Percentiles rank a stretch among this genome's conserved stretches.
Evolutionary conservation across 2,329 filamentous ascomycete genomes (phyloP).

Genomic region (Microcera coccophila): DNA sequence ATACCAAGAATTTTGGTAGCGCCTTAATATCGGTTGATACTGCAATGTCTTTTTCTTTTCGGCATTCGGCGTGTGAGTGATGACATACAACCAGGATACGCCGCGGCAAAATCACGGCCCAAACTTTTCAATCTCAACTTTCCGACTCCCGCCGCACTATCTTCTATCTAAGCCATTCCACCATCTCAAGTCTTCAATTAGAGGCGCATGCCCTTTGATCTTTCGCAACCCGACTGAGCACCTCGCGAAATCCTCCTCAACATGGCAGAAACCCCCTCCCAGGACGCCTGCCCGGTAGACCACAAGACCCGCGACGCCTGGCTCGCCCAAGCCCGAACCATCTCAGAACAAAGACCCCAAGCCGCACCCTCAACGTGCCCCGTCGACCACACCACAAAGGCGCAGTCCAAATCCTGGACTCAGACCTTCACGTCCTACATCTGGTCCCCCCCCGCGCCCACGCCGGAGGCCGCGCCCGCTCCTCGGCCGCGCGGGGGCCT

Average conservation of each 20-base stretch:
- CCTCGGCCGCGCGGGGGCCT: slow-evolving; percentile 38
- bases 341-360: slow-evolving; percentile 29
- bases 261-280: slow-evolving; percentile 28
- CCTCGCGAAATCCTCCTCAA: no score
- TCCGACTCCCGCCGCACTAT: no score
- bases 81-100: no score
- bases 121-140: slow-evolving; percentile 1
- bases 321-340: slow-evolving; percentile 63
- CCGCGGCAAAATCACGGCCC: slow-evolving; percentile 3
- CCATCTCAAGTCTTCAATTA: no score
- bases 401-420: slow-evolving; percentile 39
- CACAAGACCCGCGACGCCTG: slow-evolving; percentile 84
- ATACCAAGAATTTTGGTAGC: no score
- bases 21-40: no score
- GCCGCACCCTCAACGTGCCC: slow-evolving; percentile 23
- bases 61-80: no score
- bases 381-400: slow-evolving; percentile 31
- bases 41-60: no score
- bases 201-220: no score
- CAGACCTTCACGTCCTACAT: slow-evolving; percentile 41
- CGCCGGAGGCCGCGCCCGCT: slow-evolving; percentile 14
- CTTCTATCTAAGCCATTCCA: neutral
- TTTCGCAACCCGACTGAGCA: no score
- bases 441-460: slow-evolving; percentile 36
- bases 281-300: slow-evolving; percentile 74